Conservation (phyloP, 371 early-diverging fungal genomes). For the Mucor indicus region DNA sequence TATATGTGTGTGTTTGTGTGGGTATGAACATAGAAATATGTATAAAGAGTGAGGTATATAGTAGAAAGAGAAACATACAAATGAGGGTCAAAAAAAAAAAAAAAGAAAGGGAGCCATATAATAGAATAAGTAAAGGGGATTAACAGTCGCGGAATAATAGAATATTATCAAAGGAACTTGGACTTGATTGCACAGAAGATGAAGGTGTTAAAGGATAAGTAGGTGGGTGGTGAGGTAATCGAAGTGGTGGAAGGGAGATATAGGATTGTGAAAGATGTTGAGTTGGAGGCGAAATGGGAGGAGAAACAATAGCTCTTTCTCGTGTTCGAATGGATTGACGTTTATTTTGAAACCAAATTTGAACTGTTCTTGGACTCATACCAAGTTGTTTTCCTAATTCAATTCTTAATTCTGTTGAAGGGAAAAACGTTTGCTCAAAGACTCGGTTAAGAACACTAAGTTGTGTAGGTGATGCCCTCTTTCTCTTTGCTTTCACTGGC, state of each 20-base stretch:
- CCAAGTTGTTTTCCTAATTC: conserved; percentile 80
- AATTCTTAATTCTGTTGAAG: conserved; percentile 74
- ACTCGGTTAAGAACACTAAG: conserved; percentile 51
- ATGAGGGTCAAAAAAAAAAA: too few relatives aligned
- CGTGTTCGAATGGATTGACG: conserved; percentile 52
- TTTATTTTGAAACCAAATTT: conserved; percentile 97
- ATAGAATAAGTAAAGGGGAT: too few relatives aligned
- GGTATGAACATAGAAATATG: too few relatives aligned
- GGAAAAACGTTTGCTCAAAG: conserved; percentile 53
- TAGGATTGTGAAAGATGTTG: conserved; percentile 43
- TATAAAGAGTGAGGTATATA: too few relatives aligned
- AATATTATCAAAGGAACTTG: conserved; percentile 8
- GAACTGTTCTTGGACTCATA: conserved; percentile 84
- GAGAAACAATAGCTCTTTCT: conserved; percentile 9
- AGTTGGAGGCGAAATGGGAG: conserved; percentile 37
- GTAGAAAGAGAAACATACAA: too few relatives aligned
- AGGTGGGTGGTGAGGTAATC: conserved; percentile 21
- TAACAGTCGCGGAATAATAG: conserved; percentile 8
- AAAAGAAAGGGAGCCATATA: too few relatives aligned
- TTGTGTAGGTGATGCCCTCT: conserved; percentile 45
- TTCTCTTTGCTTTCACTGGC: conserved; percentile 45
- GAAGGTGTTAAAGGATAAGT: conserved; percentile 23
- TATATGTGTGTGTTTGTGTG: too few relatives aligned
- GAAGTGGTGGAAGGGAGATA: conserved; percentile 26
- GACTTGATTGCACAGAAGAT: conserved; percentile 29